These are phyloP conservation scores for Phaffomyces thermotolerans DNA, from an alignment of 805 yeast genomes.

Conservation along the genomic window DNA sequence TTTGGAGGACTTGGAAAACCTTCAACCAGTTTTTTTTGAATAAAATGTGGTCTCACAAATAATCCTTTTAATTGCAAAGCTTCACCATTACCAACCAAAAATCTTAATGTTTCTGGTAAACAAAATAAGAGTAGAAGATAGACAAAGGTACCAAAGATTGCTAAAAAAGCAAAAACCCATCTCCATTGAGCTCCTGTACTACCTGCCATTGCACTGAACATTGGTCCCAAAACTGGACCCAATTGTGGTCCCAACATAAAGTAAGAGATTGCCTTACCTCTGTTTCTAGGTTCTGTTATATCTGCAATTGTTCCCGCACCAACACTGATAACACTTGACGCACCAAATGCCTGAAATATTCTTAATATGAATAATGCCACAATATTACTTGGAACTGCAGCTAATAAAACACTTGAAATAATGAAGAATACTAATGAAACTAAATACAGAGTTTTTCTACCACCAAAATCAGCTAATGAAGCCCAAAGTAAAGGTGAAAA, in stretches of 20 bases:
- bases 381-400: slow-evolving; percentile 54
- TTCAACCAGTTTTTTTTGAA: slow-evolving; percentile 20
- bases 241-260: slow-evolving; percentile 82
- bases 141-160: slow-evolving; percentile 55
- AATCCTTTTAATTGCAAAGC: slow-evolving; percentile 14
- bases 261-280: slow-evolving; percentile 79
- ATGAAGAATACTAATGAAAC: slow-evolving; percentile 49
- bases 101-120: slow-evolving; percentile 76
- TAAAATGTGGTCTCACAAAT: slow-evolving; percentile 26
- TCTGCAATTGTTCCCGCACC: slow-evolving; percentile 92
- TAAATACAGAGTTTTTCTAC: slow-evolving; percentile 59
- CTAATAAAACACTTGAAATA: slow-evolving; percentile 58
- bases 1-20: slow-evolving; percentile 40
- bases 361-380: slow-evolving; percentile 62
- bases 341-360: slow-evolving; percentile 76
- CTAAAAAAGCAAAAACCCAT: slow-evolving; percentile 76
- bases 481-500: slow-evolving; percentile 54
- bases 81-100: slow-evolving; percentile 50
- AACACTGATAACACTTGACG: slow-evolving; percentile 79
- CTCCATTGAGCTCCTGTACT: slow-evolving; percentile 71
- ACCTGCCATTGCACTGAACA: slow-evolving; percentile 65
- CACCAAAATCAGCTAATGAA: slow-evolving; percentile 46
- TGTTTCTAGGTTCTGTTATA: slow-evolving; percentile 51
- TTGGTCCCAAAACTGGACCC: slow-evolving; percentile 85
- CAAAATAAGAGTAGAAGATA: slow-evolving; percentile 43